Base-by-base conservation (phyloP, 495 filamentous ascomycete genomes). In the Aspergillus sparsus region DNA sequence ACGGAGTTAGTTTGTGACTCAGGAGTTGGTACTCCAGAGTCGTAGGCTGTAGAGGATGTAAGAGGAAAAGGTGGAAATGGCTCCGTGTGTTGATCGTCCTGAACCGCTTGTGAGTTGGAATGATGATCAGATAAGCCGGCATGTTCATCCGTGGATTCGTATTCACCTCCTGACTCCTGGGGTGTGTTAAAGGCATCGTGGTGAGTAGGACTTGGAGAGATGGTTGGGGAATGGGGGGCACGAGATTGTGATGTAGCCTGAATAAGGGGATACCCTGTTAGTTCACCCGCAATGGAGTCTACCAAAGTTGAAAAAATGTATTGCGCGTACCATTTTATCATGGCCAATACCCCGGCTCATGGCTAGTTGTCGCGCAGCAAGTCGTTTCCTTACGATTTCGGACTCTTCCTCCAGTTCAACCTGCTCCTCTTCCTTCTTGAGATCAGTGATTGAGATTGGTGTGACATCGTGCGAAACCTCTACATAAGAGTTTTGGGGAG, bases 391-490 rank as follows among this genome's bases (percentile, higher is more conserved):
- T 68, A 87, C 81, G 46, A 96, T 76, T 49, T 87, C 82, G 21
- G 79, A 78, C 61, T 92, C 86, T 66, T 97, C 91, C 69, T 91
- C 81, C 39, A 74, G 68, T 60, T 81, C 83, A 0, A 85, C 74
- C 21, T 76, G 81, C 44, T 90, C 84, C 62, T 98, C 93, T 70
- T 97, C 92, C 49, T 81, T 78, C 64, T 88, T 85, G 27, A 97
- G 66, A 62, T 94, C 89, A 11, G 81, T 82, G 27, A 96, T 77
- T 3, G 90, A 88, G 5, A 85, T 81, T 0, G 65, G 58, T 1
- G 73, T 67, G 15, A 66, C 45, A 27, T 68, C 66, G 7, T 70
- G 69, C 33, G 65, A 49, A 45, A 72, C 18, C 6, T 72, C 68
- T 34, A 59, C 57, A 56, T 65, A 62, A 13, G 68, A 60, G 15